Evolutionary conservation across 768 basidiomycete species (phyloP).

Genomic region (Trametes cinnabarina): DNA sequence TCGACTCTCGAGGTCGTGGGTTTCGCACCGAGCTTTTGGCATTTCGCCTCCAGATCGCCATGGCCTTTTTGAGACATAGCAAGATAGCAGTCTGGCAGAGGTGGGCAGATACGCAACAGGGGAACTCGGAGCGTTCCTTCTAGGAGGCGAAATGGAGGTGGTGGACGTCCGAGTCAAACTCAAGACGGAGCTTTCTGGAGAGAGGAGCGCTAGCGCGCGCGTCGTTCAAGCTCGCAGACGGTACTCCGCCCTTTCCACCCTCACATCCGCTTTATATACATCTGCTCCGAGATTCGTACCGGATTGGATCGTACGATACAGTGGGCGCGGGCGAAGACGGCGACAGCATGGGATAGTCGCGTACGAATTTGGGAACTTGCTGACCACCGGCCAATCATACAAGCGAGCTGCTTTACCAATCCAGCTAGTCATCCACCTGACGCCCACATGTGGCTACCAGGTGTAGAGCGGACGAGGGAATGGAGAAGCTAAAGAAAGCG

Average conservation of each 20-base stretch:
- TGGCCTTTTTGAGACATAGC: constrained; percentile 6
- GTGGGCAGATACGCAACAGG: no score
- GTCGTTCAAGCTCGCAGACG: not conserved
- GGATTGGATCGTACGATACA: not conserved
- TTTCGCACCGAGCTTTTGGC: not conserved
- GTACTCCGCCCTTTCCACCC: constrained; percentile 1
- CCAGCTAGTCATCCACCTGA: not conserved
- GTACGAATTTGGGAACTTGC: not conserved
- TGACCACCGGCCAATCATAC: constrained; percentile 4
- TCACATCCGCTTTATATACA: not conserved
- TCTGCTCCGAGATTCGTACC: not conserved
- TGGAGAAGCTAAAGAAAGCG: no score
- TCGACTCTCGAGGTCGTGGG: not conserved
- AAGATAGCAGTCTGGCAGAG: not conserved
- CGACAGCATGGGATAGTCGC: not conserved
- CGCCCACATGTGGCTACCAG: no score
- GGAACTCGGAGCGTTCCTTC: no score
- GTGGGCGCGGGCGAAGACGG: not conserved
- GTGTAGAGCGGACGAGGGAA: no score
- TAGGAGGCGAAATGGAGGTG: not conserved
- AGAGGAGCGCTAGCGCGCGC: constrained; percentile 2
- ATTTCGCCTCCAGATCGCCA: constrained; percentile 4
- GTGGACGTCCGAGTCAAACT: not conserved
- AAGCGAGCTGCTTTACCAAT: not conserved
- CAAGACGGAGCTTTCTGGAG: constrained; percentile 11